phyloP scores from a whole-genome alignment of 2,329 filamentous ascomycete genomes.

The Xylaria sp. region DNA sequence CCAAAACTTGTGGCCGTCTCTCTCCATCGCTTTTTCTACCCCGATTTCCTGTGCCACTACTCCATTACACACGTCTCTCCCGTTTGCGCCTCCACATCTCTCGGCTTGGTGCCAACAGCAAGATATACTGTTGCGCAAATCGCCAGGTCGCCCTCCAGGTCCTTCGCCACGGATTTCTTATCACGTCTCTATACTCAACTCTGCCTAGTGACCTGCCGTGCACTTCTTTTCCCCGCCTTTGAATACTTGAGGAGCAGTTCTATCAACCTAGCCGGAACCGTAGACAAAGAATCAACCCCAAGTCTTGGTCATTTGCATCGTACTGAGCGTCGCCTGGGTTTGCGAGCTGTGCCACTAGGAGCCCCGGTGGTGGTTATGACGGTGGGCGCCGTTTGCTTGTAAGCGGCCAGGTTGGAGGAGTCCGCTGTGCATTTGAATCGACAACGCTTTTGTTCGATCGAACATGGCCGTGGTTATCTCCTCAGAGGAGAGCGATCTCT shows the following conservation, averaged over 20 bases:
- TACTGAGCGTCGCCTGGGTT: background rate
- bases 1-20: slow-evolving; percentile 18
- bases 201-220: slow-evolving; percentile 5
- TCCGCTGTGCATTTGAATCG: slow-evolving; percentile 25
- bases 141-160: slow-evolving; percentile 11
- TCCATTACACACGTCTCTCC: slow-evolving; percentile 5
- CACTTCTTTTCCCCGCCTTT: slow-evolving; percentile 9
- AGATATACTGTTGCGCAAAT: slow-evolving; percentile 8
- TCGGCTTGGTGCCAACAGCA: slow-evolving; percentile 8
- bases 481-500: slow-evolving; percentile 68
- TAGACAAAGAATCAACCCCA: slow-evolving; percentile 32
- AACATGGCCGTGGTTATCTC: slow-evolving; percentile 67
- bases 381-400: slow-evolving; percentile 35
- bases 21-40: slow-evolving; percentile 18
- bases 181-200: background rate
- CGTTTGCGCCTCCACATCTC: slow-evolving; percentile 15
- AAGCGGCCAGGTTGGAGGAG: slow-evolving; percentile 47
- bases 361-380: slow-evolving; percentile 39
- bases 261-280: slow-evolving; percentile 9
- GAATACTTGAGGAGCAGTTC: slow-evolving; percentile 26
- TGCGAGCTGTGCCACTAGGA: slow-evolving; percentile 13
- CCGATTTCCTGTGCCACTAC: slow-evolving; percentile 17
- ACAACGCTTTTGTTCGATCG: slow-evolving; percentile 14
- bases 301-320: slow-evolving; percentile 1
- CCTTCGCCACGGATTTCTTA: slow-evolving; percentile 9